Percentiles rank a stretch among this genome's conserved stretches.
These are phyloP conservation scores for Paracamarosporium sp. DNA, from an alignment of 2,329 filamentous ascomycete genomes.

Conservation along the genomic window DNA sequence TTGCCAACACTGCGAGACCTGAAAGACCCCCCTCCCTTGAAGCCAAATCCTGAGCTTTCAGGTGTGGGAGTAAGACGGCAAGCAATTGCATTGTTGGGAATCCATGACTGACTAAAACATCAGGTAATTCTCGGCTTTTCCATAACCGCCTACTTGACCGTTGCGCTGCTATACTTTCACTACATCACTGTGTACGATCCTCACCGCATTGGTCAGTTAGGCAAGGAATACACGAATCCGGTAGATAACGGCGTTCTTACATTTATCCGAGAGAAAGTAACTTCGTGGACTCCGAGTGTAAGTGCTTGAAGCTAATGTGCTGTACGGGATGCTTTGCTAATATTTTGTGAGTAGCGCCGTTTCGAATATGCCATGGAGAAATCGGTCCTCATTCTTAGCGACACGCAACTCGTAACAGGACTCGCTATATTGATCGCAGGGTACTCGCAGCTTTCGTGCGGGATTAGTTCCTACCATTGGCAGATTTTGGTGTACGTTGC, in stretches of 20 bases:
- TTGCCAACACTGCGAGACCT: conserved; percentile 18
- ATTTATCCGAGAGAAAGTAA: conserved; percentile 18
- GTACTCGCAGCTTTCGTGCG: conserved; percentile 31
- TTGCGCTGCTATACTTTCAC: conserved; percentile 24
- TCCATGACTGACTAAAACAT: neutral
- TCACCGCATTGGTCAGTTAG: conserved; percentile 4
- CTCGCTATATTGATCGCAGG: conserved; percentile 27
- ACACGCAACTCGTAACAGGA: conserved; percentile 33
- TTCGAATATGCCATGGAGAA: conserved; percentile 35
- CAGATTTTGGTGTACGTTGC: conserved; percentile 33
- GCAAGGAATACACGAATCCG: conserved; percentile 15
- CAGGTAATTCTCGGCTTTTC: conserved; percentile 37
- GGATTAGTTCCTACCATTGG: conserved; percentile 35
- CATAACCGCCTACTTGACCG: conserved; percentile 30
- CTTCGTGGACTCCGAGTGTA: conserved; percentile 25
- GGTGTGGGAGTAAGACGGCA: conserved; percentile 27
- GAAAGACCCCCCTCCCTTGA: conserved; percentile 17
- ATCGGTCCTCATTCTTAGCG: conserved; percentile 36
- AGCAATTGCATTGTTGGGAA: neutral
- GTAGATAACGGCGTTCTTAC: conserved; percentile 22
- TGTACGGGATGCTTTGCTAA: neutral
- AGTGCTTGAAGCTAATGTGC: neutral
- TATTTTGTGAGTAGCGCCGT: conserved; percentile 11
- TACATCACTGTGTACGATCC: conserved; percentile 21
- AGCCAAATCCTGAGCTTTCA: conserved; percentile 29